Conservation (phyloP, 768 basidiomycete species). For the Hygrocybe coccinea region DNA sequence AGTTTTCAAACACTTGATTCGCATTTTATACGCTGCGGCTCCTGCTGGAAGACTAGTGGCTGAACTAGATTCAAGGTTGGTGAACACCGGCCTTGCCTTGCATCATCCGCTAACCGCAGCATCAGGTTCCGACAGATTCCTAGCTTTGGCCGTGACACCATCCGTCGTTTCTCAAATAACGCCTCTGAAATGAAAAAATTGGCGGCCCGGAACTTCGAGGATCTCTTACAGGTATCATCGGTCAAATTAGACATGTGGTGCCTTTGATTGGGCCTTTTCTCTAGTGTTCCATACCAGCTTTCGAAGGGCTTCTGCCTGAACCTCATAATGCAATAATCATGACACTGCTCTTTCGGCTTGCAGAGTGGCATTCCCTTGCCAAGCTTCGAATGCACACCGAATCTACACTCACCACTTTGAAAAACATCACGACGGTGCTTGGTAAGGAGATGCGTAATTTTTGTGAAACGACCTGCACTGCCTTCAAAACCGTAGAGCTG, state of each 20-base stretch:
- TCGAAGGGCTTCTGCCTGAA: conserved; percentile 35
- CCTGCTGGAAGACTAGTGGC: conserved; percentile 9
- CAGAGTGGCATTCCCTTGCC: conserved; percentile 33
- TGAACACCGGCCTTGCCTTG: neutral
- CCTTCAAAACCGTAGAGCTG: conserved; percentile 22
- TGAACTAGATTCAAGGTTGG: conserved; percentile 18
- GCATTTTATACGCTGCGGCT: conserved; percentile 6
- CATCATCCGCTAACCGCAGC: neutral
- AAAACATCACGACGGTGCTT: conserved; percentile 24
- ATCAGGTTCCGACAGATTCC: conserved; percentile 24
- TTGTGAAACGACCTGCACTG: conserved; percentile 10
- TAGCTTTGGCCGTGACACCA: conserved; percentile 29
- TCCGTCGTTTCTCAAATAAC: conserved; percentile 32
- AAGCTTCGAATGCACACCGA: conserved; percentile 36
- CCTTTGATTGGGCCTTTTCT: neutral
- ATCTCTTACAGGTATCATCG: conserved; percentile 36
- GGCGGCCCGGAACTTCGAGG: conserved; percentile 38
- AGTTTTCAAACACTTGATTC: conserved; percentile 1
- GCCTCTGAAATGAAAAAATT: conserved; percentile 33
- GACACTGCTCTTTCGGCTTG: conserved; percentile 27
- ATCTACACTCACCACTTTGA: conserved; percentile 27
- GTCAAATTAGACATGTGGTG: neutral
- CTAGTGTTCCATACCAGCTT: conserved; percentile 32
- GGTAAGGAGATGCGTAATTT: conserved; percentile 25
- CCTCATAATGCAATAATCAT: conserved; percentile 24